A percentile compares a stretch with the other conserved stretches of the same genome.
Evolutionary conservation across 1,284 basidiomycete species (phyloP).

Genomic region (Coniferiporia sulphurascens): DNA sequence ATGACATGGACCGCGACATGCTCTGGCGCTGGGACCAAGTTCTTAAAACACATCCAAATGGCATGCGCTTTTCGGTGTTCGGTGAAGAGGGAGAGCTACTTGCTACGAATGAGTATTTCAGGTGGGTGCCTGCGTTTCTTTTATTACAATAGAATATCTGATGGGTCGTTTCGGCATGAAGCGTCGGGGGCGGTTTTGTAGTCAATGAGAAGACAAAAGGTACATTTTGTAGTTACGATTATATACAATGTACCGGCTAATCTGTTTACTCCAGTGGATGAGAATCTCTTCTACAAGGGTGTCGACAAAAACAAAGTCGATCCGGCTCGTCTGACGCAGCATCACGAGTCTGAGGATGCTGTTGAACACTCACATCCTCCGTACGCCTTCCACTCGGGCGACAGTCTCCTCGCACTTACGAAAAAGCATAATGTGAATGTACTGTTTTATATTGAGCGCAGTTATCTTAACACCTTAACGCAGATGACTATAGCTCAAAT

Average conservation of each 20-base stretch:
- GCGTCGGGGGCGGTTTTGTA: conserved; percentile 88
- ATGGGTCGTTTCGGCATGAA: conserved; percentile 24
- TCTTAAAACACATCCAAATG: conserved; percentile 80
- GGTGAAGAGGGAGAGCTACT: conserved; percentile 77
- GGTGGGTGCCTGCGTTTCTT: conserved; percentile 33
- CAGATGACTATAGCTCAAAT: conserved; percentile 92
- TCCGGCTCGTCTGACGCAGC: conserved; percentile 72
- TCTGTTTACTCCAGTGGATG: conserved; percentile 54
- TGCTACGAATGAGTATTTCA: conserved; percentile 94
- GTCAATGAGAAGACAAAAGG: conserved; percentile 88
- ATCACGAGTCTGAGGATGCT: conserved; percentile 25
- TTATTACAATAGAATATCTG: not conserved
- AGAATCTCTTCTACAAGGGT: conserved; percentile 96
- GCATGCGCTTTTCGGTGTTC: conserved; percentile 90
- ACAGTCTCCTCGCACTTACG: conserved; percentile 72
- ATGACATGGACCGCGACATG: conserved; percentile 88
- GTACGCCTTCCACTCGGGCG: conserved; percentile 81
- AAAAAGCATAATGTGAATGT: conserved; percentile 74
- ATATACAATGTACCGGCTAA: not conserved
- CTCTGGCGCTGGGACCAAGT: conserved; percentile 86
- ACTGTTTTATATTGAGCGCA: conserved; percentile 2
- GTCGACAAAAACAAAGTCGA: conserved; percentile 82
- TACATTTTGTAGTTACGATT: conserved; percentile 22
- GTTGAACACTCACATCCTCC: conserved; percentile 52
- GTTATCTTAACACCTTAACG: conserved; percentile 13